These are phyloP conservation scores for Pholiota molesta DNA, from an alignment of 768 basidiomycete genomes.

Conservation along the genomic window DNA sequence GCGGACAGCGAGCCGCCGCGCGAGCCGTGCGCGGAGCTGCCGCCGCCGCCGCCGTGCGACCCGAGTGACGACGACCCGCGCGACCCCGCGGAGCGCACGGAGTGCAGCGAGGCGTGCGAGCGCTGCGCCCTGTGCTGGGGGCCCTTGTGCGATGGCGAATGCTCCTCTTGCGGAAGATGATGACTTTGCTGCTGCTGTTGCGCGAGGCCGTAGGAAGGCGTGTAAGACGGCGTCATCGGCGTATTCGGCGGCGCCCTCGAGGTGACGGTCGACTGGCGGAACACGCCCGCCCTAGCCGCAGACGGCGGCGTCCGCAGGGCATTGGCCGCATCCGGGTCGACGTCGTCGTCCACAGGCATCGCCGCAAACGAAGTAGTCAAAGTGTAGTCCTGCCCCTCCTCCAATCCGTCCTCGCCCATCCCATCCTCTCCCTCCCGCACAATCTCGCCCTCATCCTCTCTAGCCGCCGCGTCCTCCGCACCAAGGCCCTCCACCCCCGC, in stretches of 20 bases:
- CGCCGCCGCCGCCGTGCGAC: no score
- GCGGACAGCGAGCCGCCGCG: not conserved
- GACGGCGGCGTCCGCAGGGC: slow-evolving; percentile 6
- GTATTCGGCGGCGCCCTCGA: not conserved
- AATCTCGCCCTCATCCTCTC: not conserved
- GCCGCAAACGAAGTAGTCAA: not conserved
- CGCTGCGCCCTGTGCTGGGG: not conserved
- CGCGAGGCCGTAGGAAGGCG: not conserved
- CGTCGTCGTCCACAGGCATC: not conserved
- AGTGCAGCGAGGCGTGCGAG: not conserved
- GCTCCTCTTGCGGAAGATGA: no score
- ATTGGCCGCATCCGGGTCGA: slow-evolving; percentile 5
- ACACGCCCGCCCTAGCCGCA: not conserved
- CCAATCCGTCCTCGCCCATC: slow-evolving; percentile 5
- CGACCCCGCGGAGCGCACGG: not conserved
- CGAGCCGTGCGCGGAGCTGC: no score
- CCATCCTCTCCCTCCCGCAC: slow-evolving; percentile 10
- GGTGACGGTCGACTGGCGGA: not conserved
- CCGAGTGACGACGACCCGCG: no score
- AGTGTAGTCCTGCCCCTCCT: not conserved
- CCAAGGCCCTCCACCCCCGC: slow-evolving; percentile 13
- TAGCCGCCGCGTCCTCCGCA: not conserved
- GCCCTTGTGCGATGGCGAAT: no score
- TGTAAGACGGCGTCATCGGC: not conserved
- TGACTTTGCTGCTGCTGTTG: no score